Evolutionary conservation across 208 protist species (phyloP).

Genomic region (Trypanosoma cruzi): DNA sequence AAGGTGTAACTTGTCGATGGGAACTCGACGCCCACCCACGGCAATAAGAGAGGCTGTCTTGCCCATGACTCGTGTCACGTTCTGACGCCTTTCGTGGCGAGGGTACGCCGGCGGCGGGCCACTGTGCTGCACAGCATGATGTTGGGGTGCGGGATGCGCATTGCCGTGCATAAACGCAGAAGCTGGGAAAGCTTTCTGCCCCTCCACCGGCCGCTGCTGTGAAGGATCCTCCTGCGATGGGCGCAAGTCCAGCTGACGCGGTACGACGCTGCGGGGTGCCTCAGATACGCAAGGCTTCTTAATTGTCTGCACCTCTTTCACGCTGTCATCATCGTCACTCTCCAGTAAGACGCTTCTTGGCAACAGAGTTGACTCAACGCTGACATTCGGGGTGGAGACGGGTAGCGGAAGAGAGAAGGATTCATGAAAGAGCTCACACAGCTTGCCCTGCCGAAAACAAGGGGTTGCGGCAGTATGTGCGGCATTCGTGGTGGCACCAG

Average conservation of each 20-base stretch:
- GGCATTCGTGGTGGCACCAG: neutral
- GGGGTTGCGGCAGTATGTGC: neutral
- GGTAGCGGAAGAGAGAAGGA: neutral
- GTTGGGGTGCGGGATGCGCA: neutral
- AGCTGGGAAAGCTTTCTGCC: conserved; percentile 7
- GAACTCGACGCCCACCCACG: conserved; percentile 76
- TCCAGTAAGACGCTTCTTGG: conserved; percentile 35
- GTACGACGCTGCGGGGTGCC: neutral
- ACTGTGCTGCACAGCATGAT: neutral
- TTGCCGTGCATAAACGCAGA: conserved; percentile 3
- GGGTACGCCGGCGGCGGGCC: conserved; percentile 17
- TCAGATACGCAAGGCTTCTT: neutral
- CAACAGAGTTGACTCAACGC: conserved; percentile 8
- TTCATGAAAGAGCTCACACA: conserved; percentile 20
- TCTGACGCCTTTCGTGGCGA: conserved; percentile 7
- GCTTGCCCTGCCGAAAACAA: neutral
- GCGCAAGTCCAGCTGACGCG: neutral
- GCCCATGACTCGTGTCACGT: conserved; percentile 38
- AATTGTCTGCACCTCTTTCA: neutral
- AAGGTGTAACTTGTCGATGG: conserved; percentile 75
- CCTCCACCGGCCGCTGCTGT: conserved; percentile 1
- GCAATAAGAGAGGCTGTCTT: conserved; percentile 59
- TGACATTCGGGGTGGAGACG: conserved; percentile 3
- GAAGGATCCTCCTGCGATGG: neutral
- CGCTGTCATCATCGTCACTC: conserved; percentile 43